A percentile compares a stretch with the other conserved stretches of the same genome.
Conservation (phyloP, 805 yeast genomes). For the Metschnikowia arizonensis region DNA sequence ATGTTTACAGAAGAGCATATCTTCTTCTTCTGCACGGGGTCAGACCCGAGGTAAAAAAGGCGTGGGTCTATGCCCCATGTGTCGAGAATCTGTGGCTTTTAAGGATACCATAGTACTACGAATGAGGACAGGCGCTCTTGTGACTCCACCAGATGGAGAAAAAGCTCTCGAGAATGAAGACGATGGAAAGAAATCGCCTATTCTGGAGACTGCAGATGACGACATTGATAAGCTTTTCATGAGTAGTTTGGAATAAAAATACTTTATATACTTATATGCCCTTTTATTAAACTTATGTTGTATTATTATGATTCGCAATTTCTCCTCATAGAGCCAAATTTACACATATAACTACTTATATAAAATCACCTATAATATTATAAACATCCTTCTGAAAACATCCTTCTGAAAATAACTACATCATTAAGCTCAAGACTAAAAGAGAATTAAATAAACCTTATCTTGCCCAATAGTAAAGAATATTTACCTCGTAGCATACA, state of each 20-base stretch:
- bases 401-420: too few species aligned
- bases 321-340: too few species aligned
- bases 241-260: background rate
- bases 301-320: too few species aligned
- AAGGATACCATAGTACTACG: conserved; percentile 30
- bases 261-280: too few species aligned
- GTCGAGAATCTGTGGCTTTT: conserved; percentile 37
- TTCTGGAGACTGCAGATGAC: background rate
- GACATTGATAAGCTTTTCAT: conserved; percentile 5
- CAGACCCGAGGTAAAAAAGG: conserved; percentile 37
- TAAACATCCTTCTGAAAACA: too few species aligned
- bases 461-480: too few species aligned
- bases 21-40: conserved; percentile 41
- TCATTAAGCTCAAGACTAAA: too few species aligned
- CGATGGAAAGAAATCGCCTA: conserved; percentile 1
- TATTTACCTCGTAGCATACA: background rate
- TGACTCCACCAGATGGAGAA: conserved; percentile 10
- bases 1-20: conserved; percentile 38
- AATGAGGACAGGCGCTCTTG: conserved; percentile 12
- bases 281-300: too few species aligned
- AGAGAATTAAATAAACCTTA: too few species aligned
- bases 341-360: too few species aligned
- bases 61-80: conserved; percentile 42
- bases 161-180: conserved; percentile 1
- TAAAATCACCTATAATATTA: too few species aligned